Conservation (phyloP, 2,329 filamentous ascomycete genomes). For the Penicillium janthinellum region DNA sequence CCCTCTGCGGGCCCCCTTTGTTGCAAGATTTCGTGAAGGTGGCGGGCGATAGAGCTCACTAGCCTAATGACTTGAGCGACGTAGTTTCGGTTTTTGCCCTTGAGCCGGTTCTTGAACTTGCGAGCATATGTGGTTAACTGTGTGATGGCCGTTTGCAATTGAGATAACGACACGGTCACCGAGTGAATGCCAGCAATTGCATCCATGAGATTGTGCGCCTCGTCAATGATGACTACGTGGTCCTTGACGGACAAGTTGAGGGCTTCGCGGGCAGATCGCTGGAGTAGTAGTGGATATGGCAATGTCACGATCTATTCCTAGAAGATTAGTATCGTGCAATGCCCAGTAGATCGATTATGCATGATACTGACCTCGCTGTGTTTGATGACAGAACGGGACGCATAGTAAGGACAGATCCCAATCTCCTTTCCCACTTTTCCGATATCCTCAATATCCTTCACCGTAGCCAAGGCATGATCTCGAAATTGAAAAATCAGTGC, state of each 20-base stretch:
- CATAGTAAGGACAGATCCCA: conserved; percentile 91
- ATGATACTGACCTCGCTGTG: conserved; percentile 64
- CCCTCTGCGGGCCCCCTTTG: conserved; percentile 58
- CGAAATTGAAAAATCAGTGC: conserved; percentile 76
- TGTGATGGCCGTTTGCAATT: conserved; percentile 70
- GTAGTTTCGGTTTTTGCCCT: conserved; percentile 88
- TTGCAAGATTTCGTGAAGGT: conserved; percentile 59
- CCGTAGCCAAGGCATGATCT: conserved; percentile 77
- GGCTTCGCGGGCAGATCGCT: conserved; percentile 83
- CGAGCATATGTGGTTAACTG: conserved; percentile 82
- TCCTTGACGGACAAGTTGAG: conserved; percentile 81
- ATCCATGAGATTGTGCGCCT: conserved; percentile 97
- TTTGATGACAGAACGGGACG: conserved; percentile 80
- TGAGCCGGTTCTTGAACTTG: conserved; percentile 83
- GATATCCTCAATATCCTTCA: conserved; percentile 93
- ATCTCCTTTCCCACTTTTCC: conserved; percentile 74
- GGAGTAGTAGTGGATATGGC: conserved; percentile 86
- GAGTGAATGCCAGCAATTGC: conserved; percentile 87
- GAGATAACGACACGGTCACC: conserved; percentile 70
- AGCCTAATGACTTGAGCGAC: conserved; percentile 84
- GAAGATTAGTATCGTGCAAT: not conserved
- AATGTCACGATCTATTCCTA: conserved; percentile 72
- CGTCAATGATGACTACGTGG: conserved; percentile 93
- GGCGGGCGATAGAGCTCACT: conserved; percentile 73
- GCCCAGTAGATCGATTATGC: not conserved